Percentiles rank a stretch among this genome's conserved stretches.
Evolutionary conservation across 148 eudicot genomes (phyloP).

Genomic region (Vaccinium corymbosum): DNA sequence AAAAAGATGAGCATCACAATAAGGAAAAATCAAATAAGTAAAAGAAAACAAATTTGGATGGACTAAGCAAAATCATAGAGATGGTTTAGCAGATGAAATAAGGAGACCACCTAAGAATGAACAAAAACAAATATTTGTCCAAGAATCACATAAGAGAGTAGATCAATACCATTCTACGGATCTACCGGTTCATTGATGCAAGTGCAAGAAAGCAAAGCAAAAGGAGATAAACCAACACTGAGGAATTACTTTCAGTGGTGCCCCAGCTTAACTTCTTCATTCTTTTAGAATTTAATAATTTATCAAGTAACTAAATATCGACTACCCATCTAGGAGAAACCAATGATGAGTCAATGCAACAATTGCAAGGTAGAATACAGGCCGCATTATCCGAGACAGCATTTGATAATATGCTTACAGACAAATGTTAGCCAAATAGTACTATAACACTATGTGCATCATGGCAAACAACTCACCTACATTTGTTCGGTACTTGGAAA

Average conservation of each 20-base stretch:
- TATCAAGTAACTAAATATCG: background rate
- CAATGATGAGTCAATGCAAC: background rate
- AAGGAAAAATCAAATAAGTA: conserved; percentile 7
- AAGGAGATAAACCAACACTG: background rate
- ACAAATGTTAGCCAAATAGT: background rate
- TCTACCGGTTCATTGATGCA: background rate
- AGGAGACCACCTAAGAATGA: background rate
- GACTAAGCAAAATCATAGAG: conserved; percentile 1
- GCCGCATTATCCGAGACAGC: background rate
- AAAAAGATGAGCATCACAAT: background rate
- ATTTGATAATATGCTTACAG: background rate
- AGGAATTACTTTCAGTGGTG: background rate
- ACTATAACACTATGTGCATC: background rate
- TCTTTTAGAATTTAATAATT: too few species aligned
- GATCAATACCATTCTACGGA: too few species aligned
- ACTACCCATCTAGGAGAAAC: background rate
- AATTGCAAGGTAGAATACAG: background rate
- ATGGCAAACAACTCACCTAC: background rate
- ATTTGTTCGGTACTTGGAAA: background rate
- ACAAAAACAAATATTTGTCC: too few species aligned
- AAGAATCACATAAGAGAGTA: too few species aligned
- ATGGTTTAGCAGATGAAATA: background rate
- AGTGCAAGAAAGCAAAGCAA: conserved; percentile 5
- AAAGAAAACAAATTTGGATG: background rate
- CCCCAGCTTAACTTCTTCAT: background rate